Evolutionary conservation across 2,329 filamentous ascomycete species (phyloP).

Genomic region (Alternaria consortialis): DNA sequence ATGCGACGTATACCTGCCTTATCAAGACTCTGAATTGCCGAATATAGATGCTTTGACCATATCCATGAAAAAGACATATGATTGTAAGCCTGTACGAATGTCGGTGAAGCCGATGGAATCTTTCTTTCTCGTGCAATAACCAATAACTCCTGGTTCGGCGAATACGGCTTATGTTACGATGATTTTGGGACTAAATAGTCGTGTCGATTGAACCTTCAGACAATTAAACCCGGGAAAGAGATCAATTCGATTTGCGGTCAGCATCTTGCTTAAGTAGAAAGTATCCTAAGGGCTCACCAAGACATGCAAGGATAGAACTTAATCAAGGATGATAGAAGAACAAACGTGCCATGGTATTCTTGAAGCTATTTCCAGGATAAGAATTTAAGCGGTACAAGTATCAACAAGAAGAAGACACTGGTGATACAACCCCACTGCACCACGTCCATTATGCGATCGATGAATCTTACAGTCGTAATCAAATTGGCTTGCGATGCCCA

Average conservation of each 20-base stretch:
- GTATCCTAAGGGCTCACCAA: background rate
- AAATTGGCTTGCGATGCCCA: background rate
- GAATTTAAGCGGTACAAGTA: background rate
- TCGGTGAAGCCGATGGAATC: background rate
- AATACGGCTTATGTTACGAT: background rate
- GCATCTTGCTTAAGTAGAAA: background rate
- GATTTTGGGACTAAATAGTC: background rate
- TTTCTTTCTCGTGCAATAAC: background rate
- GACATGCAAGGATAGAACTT: background rate
- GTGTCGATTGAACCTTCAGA: background rate
- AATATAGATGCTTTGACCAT: background rate
- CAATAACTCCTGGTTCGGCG: background rate
- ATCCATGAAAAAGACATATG: conserved; percentile 2
- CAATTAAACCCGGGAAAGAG: background rate
- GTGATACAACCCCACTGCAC: background rate
- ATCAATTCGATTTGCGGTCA: background rate
- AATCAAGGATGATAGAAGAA: background rate
- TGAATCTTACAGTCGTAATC: no score
- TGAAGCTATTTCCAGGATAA: background rate
- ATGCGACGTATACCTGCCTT: background rate
- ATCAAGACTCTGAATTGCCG: conserved; percentile 1
- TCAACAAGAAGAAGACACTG: background rate
- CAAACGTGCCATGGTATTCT: background rate
- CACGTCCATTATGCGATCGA: background rate
- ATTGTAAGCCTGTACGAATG: background rate